A percentile compares a stretch with the other conserved stretches of the same genome.
Conservation (phyloP, 805 yeast species). For the Zygoascus tannicola region DNA sequence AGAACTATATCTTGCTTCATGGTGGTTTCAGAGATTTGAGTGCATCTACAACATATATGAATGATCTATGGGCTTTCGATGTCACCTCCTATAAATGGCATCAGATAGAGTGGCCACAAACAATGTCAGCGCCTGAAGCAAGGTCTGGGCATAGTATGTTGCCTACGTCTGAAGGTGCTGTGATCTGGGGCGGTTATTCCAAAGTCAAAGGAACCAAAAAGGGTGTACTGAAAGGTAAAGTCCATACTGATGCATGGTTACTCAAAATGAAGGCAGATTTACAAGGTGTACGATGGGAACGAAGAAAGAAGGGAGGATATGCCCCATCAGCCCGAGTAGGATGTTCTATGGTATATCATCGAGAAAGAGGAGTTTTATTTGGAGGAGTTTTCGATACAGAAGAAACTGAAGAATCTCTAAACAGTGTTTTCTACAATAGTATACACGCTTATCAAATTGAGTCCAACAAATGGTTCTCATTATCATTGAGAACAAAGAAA, state of each 20-base stretch:
- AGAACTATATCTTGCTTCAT: constrained; percentile 70
- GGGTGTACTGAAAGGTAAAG: constrained; percentile 86
- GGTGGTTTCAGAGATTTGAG: constrained; percentile 96
- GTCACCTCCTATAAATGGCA: constrained; percentile 83
- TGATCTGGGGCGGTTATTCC: constrained; percentile 87
- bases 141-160: constrained; percentile 88
- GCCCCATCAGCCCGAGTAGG: constrained; percentile 95
- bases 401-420: constrained; percentile 88
- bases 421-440: constrained; percentile 74
- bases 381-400: constrained; percentile 95
- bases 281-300: constrained; percentile 72
- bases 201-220: constrained; percentile 73
- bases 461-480: constrained; percentile 77
- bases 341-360: constrained; percentile 77
- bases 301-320: constrained; percentile 81
- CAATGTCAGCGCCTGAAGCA: constrained; percentile 76
- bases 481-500: constrained; percentile 52
- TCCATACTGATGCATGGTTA: constrained; percentile 76
- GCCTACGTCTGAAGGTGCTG: constrained; percentile 69
- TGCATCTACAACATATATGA: constrained; percentile 66
- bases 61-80: constrained; percentile 90
- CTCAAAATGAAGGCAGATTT: constrained; percentile 81
- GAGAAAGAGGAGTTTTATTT: constrained; percentile 84
- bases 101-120: constrained; percentile 77
- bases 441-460: constrained; percentile 76